Evolutionary conservation across 2,329 filamentous ascomycete genomes (phyloP), one percentile per base, ranked within the genome.

Genomic region (Grosmannia huntii): DNA sequence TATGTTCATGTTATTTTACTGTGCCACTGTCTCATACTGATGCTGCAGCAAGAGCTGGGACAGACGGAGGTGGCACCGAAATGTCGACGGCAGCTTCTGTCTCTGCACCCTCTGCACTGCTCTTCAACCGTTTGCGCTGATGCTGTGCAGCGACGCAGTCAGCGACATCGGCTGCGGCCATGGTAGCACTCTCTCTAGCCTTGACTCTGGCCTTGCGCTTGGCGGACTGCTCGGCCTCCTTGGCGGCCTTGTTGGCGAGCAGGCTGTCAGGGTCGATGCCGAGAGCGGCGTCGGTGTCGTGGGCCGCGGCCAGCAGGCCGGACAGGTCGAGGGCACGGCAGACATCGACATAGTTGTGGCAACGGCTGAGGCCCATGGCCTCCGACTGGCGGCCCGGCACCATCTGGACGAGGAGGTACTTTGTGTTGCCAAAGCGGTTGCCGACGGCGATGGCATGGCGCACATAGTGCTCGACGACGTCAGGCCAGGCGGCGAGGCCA

Each of bases 381-480:
- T 75, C 75, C 46, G 80, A 75, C 53, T 82, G 76, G 69, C 90
- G 95, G 19, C 91, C 90, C 0, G 90, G 90, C 27, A 97, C 83
- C 71, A 96, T 81, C 69, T 96, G 89, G 49, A 82, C 82, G 31
- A 99, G 81, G 36, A 94, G 76, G 69, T 87, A 99, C 70, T 99
- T 99, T 5, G 91, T 96, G 73, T 99, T 99, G 51, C 87, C 86
- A 70, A 86, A 94, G 62, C 85, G 84, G 70, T 99, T 97, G 68
- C 92, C 85, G 14, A 90, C 83, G 58, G 87, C 83, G 65, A 99
- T 76, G 33, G 84, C 80, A 36, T 79, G 80, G 61, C 80, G 79
- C 62, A 97, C 68, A 68, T 96, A 97, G 62, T 85, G 79, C 62
- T 82, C 79, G 3, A 88, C 87, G 1, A 95, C 84, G 55, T 92